Conservation (phyloP, 2,329 filamentous ascomycete genomes). For the Colletotrichum musicola region DNA sequence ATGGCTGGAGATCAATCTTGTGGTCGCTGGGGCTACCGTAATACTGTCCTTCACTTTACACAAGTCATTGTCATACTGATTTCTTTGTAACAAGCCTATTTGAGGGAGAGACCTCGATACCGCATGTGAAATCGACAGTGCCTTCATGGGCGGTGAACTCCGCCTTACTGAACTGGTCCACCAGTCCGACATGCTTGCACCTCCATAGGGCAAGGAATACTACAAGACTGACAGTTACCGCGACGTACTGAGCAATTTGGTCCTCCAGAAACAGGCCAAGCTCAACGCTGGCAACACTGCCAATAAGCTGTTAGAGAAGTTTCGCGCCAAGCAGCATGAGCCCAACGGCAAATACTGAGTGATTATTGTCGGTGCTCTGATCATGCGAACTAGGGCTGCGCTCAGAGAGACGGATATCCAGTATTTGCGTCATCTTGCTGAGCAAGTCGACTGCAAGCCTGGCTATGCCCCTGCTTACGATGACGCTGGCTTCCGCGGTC, state of each 20-base stretch:
- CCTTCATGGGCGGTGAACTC: neutral
- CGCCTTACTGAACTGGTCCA: neutral
- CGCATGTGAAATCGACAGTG: neutral
- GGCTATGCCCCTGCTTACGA: neutral
- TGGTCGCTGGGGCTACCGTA: constrained; percentile 15
- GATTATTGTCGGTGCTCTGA: constrained; percentile 40
- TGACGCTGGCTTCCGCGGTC: constrained; percentile 39
- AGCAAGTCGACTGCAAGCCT: constrained; percentile 23
- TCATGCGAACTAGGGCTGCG: constrained; percentile 44
- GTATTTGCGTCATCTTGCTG: constrained; percentile 38
- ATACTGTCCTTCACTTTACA: neutral
- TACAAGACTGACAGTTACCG: neutral
- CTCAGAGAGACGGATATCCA: constrained; percentile 41
- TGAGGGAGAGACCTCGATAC: constrained; percentile 4
- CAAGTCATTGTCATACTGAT: neutral
- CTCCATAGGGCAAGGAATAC: neutral
- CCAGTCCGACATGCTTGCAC: constrained; percentile 10
- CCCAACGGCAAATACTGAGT: constrained; percentile 37
- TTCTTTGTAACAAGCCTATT: neutral
- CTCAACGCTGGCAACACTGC: neutral
- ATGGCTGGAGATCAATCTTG: neutral
- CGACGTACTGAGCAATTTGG: neutral
- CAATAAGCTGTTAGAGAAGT: constrained; percentile 4
- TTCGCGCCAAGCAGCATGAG: constrained; percentile 11
- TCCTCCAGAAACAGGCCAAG: neutral